Percentiles rank a stretch among this genome's conserved stretches.
Evolutionary conservation across 495 filamentous ascomycete genomes (phyloP).

Genomic region (Trichoderma parareesei): DNA sequence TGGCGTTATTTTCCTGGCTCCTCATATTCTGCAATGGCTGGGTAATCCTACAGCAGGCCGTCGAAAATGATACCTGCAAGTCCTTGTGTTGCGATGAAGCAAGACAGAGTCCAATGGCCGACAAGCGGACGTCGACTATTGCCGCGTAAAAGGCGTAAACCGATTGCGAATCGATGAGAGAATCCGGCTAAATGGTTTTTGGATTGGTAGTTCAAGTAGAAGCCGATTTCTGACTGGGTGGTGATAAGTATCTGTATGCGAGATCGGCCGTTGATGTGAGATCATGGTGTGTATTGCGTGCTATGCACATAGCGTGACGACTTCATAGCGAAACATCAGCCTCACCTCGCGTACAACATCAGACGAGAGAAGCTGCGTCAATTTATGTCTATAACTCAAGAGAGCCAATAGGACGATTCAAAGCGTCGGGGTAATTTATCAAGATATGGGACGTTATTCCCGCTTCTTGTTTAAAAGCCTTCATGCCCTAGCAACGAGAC

Average conservation of each 20-base stretch:
- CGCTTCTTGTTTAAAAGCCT: not conserved
- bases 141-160: not conserved
- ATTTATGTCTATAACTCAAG: not conserved
- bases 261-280: conserved; percentile 10
- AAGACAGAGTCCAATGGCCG: not conserved
- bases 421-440: not conserved
- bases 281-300: conserved; percentile 9
- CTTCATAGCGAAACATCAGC: conserved; percentile 1
- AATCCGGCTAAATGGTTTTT: not conserved
- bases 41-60: not conserved
- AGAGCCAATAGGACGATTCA: not conserved
- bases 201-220: not conserved
- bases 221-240: not conserved
- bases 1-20: not conserved
- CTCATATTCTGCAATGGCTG: not conserved
- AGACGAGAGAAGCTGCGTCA: not conserved
- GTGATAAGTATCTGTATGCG: not conserved
- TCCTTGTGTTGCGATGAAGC: not conserved
- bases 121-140: not conserved
- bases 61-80: not conserved
- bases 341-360: not conserved
- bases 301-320: conserved; percentile 7
- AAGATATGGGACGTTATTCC: not conserved
- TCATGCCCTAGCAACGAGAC: not conserved
- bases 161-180: not conserved